Percentiles rank a stretch among this genome's conserved stretches.
These are phyloP conservation scores for Lactarius hengduanensis DNA, from an alignment of 768 basidiomycete genomes.

Conservation along the genomic window DNA sequence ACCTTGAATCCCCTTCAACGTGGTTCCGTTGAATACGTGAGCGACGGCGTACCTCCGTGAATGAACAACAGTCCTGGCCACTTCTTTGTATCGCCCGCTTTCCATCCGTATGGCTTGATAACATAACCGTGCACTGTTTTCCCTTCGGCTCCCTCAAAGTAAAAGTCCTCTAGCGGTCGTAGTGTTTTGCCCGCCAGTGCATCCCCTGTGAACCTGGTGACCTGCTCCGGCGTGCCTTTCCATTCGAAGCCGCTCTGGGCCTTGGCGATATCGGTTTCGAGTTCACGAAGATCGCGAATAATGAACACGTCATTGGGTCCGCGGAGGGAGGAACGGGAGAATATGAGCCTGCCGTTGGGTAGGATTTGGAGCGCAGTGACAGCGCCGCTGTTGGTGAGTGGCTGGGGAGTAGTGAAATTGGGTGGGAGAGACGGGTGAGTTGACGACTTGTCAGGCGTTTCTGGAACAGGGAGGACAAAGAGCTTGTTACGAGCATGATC, in stretches of 20 bases:
- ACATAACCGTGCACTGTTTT: conserved; percentile 83
- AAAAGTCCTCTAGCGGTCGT: conserved; percentile 72
- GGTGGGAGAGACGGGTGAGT: conserved; percentile 45
- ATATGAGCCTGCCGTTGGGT: conserved; percentile 58
- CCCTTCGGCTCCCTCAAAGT: conserved; percentile 82
- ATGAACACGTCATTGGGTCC: conserved; percentile 80
- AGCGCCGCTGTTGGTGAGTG: conserved; percentile 57
- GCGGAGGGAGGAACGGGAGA: conserved; percentile 71
- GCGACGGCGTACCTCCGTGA: conserved; percentile 56
- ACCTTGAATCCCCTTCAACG: conserved; percentile 37
- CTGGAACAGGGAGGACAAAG: conserved; percentile 65
- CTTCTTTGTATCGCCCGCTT: conserved; percentile 54
- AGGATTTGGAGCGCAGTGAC: conserved; percentile 64
- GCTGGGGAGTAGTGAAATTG: conserved; percentile 53
- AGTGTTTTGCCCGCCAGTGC: conserved; percentile 59
- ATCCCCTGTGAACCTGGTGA: conserved; percentile 64
- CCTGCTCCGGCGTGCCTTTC: conserved; percentile 44
- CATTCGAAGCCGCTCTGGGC: conserved; percentile 31
- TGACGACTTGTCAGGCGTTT: conserved; percentile 54
- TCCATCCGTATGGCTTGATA: conserved; percentile 77
- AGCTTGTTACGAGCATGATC: conserved; percentile 78
- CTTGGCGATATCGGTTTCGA: conserved; percentile 36
- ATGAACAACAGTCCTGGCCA: conserved; percentile 82
- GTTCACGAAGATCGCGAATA: conserved; percentile 46
- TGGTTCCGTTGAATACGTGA: background rate